Evolutionary conservation across 352 stramenopile species (phyloP).

Genomic region (Phytophthora fragariaefolia): DNA sequence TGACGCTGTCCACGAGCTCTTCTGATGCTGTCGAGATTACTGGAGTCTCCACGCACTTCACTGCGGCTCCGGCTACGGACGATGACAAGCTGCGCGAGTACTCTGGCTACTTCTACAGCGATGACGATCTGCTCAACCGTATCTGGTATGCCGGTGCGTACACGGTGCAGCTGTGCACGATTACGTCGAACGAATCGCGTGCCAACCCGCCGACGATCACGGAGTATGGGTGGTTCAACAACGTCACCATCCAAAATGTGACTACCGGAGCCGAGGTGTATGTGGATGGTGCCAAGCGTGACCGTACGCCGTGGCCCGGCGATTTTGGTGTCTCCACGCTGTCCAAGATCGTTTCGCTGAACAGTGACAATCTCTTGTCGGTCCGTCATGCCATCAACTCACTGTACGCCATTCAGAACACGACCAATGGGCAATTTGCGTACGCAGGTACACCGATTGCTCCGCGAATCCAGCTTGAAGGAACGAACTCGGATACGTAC

Average conservation of each 20-base stretch:
- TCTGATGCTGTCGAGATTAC: slow-evolving; percentile 31
- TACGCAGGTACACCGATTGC: slow-evolving; percentile 43
- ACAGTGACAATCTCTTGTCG: slow-evolving; percentile 43
- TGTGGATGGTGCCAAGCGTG: slow-evolving; percentile 46
- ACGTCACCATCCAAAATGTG: slow-evolving; percentile 38
- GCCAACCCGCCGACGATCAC: slow-evolving; percentile 39
- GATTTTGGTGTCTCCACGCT: slow-evolving; percentile 40
- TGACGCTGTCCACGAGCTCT: slow-evolving; percentile 38
- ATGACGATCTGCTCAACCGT: slow-evolving; percentile 50
- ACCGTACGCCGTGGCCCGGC: slow-evolving; percentile 46
- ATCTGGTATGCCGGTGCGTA: slow-evolving; percentile 52
- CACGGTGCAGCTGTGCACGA: slow-evolving; percentile 45
- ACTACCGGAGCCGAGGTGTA: slow-evolving; percentile 38
- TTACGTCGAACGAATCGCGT: slow-evolving; percentile 44
- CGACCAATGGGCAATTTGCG: slow-evolving; percentile 36
- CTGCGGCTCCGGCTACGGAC: slow-evolving; percentile 32
- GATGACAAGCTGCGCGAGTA: slow-evolving; percentile 41
- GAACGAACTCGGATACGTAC: slow-evolving; percentile 46
- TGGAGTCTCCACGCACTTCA: slow-evolving; percentile 42
- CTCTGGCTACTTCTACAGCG: slow-evolving; percentile 47
- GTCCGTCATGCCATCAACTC: slow-evolving; percentile 38
- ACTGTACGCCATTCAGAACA: slow-evolving; percentile 40
- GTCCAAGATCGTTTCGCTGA: slow-evolving; percentile 38
- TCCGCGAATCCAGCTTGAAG: slow-evolving; percentile 21
- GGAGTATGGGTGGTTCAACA: slow-evolving; percentile 45